These are phyloP conservation scores for Nelumbo lutea DNA, from an alignment of 164 flowering plant genomes.

Conservation along the genomic window DNA sequence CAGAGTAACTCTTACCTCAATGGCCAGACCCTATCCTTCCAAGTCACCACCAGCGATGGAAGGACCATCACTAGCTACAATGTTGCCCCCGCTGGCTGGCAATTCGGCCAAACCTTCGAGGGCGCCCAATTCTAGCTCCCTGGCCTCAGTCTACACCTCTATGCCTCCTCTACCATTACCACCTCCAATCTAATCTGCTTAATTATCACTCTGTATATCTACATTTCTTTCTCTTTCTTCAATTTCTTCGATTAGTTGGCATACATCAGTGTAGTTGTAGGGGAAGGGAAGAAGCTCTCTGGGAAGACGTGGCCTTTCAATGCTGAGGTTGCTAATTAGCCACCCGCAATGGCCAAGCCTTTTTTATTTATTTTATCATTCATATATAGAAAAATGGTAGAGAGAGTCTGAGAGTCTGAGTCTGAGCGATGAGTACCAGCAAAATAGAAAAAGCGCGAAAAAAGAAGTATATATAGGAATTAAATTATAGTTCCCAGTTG, in stretches of 20 bases:
- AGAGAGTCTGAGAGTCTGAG: too few relatives aligned
- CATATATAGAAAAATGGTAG: background rate
- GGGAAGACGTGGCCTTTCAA: background rate
- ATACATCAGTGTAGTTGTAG: background rate
- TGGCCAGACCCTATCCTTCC: conserved; percentile 40
- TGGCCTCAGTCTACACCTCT: too few relatives aligned
- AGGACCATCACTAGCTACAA: conserved; percentile 29
- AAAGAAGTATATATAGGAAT: background rate
- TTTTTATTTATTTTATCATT: background rate
- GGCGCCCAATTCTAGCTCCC: conserved; percentile 32
- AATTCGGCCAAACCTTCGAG: conserved; percentile 32
- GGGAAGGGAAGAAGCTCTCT: background rate
- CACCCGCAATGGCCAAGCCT: conserved; percentile 1
- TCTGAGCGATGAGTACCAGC: too few relatives aligned
- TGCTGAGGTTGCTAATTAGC: conserved; percentile 1
- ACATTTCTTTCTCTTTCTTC: too few relatives aligned
- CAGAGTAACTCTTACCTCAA: conserved; percentile 44
- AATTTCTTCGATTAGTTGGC: background rate
- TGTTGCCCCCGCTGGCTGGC: conserved; percentile 27
- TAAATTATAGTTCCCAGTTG: too few relatives aligned
- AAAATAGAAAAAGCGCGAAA: too few relatives aligned
- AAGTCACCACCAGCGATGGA: conserved; percentile 36
- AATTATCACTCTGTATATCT: too few relatives aligned
- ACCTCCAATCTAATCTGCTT: too few relatives aligned
- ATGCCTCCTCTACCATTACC: too few relatives aligned